Evolutionary conservation across 441 rosid species (phyloP).

Genomic region (Brassica balearica): DNA sequence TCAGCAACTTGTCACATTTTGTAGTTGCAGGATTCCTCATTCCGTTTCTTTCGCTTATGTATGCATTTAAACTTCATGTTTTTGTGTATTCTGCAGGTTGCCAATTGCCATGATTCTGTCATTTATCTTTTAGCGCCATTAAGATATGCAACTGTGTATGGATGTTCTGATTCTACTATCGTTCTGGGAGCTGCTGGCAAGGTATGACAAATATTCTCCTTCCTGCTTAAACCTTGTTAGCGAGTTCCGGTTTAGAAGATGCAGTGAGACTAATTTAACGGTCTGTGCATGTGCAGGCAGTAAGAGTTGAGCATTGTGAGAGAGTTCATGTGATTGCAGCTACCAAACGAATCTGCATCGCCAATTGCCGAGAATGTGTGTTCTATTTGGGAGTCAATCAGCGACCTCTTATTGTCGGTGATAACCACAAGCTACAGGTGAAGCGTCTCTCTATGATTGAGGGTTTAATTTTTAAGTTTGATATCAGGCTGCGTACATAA

Average conservation of each 20-base stretch:
- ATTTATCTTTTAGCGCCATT: constrained; percentile 88
- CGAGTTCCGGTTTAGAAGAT: neutral
- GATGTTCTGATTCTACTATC: constrained; percentile 92
- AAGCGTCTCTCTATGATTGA: constrained; percentile 26
- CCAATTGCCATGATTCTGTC: constrained; percentile 92
- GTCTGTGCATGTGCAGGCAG: constrained; percentile 77
- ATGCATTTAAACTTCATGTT: constrained; percentile 11
- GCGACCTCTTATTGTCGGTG: constrained; percentile 90
- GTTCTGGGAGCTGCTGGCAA: constrained; percentile 97
- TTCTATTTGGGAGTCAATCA: constrained; percentile 96
- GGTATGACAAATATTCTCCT: constrained; percentile 49
- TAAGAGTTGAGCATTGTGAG: constrained; percentile 94
- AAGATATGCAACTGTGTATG: constrained; percentile 88
- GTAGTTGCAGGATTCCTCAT: constrained; percentile 8
- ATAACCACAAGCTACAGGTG: constrained; percentile 95
- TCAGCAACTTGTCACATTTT: constrained; percentile 13
- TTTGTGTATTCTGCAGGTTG: constrained; percentile 59
- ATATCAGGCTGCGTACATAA: neutral
- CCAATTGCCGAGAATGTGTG: constrained; percentile 92
- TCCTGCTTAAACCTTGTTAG: constrained; percentile 14
- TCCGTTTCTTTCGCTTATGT: neutral
- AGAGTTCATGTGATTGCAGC: constrained; percentile 92
- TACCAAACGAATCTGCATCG: constrained; percentile 86
- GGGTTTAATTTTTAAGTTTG: neutral
- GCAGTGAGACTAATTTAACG: too few species aligned